A percentile compares a stretch with the other conserved stretches of the same genome.
phyloP scores from a whole-genome alignment of 2,329 filamentous ascomycete species.

The Fusarium transvaalense region DNA sequence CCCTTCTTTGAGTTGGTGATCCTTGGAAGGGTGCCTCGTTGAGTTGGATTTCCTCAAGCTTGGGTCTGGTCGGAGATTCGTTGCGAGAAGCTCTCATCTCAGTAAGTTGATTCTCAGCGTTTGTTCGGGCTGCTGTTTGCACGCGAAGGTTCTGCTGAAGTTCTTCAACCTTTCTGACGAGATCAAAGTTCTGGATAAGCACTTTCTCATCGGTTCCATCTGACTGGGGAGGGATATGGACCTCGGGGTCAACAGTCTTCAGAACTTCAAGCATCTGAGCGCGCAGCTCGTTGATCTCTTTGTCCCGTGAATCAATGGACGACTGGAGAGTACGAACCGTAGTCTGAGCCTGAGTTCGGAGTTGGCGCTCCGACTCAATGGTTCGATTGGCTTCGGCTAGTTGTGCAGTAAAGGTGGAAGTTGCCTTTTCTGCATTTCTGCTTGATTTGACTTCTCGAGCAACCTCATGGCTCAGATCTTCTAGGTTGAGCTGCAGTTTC shows the following conservation, averaged over 20 bases:
- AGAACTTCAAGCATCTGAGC: constrained; percentile 84
- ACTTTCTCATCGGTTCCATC: constrained; percentile 71
- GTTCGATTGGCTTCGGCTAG: constrained; percentile 90
- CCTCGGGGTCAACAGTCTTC: constrained; percentile 86
- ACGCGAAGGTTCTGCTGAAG: constrained; percentile 89
- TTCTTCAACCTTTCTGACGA: constrained; percentile 87
- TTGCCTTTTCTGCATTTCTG: constrained; percentile 88
- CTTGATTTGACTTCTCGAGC: constrained; percentile 90
- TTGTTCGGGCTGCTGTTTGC: constrained; percentile 81
- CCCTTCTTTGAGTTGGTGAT: constrained; percentile 79
- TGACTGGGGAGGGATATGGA: constrained; percentile 72
- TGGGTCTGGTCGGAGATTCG: constrained; percentile 77
- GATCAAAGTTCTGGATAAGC: constrained; percentile 81
- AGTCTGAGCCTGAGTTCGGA: constrained; percentile 85
- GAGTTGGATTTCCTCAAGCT: constrained; percentile 87
- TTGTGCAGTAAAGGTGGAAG: constrained; percentile 83
- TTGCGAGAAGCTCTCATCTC: constrained; percentile 81
- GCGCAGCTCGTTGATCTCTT: constrained; percentile 84
- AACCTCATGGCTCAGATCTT: constrained; percentile 93
- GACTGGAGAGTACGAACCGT: constrained; percentile 85
- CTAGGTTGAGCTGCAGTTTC: constrained; percentile 86
- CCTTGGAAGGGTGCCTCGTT: constrained; percentile 81
- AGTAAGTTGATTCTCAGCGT: constrained; percentile 84
- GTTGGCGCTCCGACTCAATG: constrained; percentile 88
- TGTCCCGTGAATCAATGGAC: constrained; percentile 82